These are phyloP conservation scores for Rhododendron griersonianum DNA, from an alignment of 148 eudicot genomes.

Conservation along the genomic window DNA sequence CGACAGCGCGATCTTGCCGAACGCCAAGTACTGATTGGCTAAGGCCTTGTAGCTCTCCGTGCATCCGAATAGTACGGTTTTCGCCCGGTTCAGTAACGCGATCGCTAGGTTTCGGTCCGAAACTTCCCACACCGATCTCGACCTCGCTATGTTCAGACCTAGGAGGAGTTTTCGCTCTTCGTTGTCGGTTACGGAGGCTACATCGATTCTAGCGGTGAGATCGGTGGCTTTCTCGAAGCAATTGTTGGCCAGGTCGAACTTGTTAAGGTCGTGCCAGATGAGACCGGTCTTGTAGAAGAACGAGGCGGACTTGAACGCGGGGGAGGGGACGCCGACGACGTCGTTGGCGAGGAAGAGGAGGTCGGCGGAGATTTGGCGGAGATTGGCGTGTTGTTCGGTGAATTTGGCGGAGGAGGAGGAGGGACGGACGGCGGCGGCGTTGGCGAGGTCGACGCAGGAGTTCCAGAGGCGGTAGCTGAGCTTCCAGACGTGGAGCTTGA, in stretches of 20 bases:
- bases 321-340: constrained; percentile 69
- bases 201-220: constrained; percentile 46
- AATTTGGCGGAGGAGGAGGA: constrained; percentile 19
- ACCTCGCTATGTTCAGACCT: constrained; percentile 67
- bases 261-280: constrained; percentile 63
- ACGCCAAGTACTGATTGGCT: constrained; percentile 65
- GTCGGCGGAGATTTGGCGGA: constrained; percentile 70
- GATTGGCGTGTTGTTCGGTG: constrained; percentile 44
- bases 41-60: constrained; percentile 47
- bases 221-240: constrained; percentile 90
- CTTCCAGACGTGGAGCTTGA: constrained; percentile 78
- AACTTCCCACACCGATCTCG: constrained; percentile 81
- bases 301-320: constrained; percentile 60
- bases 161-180: constrained; percentile 72
- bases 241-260: constrained; percentile 51
- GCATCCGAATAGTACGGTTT: constrained; percentile 49
- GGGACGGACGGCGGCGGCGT: constrained; percentile 30
- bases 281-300: constrained; percentile 79
- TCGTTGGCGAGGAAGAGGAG: constrained; percentile 51
- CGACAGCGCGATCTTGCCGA: constrained; percentile 53
- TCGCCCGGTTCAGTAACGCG: constrained; percentile 64
- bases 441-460: constrained; percentile 69
- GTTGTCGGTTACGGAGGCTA: constrained; percentile 36
- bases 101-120: constrained; percentile 61
- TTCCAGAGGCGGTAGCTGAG: constrained; percentile 93